These are phyloP conservation scores for Podosphaera xanthii DNA, from an alignment of 2,329 filamentous ascomycete genomes.

Conservation along the genomic window DNA sequence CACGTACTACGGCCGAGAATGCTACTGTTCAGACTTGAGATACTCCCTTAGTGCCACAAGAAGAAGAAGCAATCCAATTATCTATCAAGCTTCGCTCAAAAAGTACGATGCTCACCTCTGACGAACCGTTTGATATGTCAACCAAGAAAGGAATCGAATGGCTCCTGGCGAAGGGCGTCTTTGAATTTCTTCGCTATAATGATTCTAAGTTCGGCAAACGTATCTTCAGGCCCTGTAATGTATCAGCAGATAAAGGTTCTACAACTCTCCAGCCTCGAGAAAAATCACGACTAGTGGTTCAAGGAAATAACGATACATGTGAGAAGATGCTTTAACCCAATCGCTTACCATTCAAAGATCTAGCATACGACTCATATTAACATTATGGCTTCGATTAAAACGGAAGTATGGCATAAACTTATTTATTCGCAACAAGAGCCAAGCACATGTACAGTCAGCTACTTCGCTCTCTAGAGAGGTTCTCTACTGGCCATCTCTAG, in stretches of 20 bases:
- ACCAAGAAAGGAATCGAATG: background rate
- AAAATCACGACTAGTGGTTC: slow-evolving; percentile 5
- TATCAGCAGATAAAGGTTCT: background rate
- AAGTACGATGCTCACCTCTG: background rate
- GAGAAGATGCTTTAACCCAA: slow-evolving; percentile 1
- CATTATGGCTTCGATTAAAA: background rate
- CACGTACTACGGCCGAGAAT: background rate
- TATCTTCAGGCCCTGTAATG: slow-evolving; percentile 4
- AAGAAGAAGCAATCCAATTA: background rate
- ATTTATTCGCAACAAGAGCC: background rate
- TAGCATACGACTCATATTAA: background rate
- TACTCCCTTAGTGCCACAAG: background rate
- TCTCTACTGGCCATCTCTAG: background rate
- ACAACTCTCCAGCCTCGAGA: background rate
- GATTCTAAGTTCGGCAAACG: background rate
- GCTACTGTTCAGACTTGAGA: background rate
- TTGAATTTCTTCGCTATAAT: background rate
- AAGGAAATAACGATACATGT: slow-evolving; percentile 4
- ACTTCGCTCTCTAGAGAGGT: background rate
- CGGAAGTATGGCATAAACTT: background rate
- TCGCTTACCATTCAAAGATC: background rate
- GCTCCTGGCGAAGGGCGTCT: background rate
- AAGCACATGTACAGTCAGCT: background rate
- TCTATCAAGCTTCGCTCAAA: background rate
- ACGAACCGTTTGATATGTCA: background rate